Conservation (phyloP, 352 stramenopile genomes). For the Pythium sp. region DNA sequence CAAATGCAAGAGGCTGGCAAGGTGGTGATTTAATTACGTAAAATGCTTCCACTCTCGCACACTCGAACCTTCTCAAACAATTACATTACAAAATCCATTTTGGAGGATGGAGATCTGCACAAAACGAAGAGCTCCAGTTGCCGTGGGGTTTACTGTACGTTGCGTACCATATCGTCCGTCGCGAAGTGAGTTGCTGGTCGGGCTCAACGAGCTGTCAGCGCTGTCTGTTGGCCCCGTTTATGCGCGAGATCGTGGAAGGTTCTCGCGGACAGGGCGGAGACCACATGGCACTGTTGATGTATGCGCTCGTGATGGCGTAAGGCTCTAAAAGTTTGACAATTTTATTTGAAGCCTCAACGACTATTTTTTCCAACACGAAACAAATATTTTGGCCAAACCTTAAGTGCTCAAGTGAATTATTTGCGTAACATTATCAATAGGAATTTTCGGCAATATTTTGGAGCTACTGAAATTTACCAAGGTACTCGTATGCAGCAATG, state of each 20-base stretch:
- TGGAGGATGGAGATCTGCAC: neutral
- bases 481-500: neutral
- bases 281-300: conserved; percentile 11
- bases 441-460: neutral
- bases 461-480: neutral
- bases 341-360: neutral
- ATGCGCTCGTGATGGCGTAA: conserved; percentile 8
- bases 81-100: neutral
- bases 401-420: no score
- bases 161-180: neutral
- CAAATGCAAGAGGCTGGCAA: neutral
- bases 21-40: neutral
- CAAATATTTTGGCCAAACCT: neutral
- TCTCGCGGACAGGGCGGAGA: neutral
- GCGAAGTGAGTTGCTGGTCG: neutral
- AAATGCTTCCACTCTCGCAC: neutral
- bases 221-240: conserved; percentile 7
- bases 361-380: neutral
- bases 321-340: neutral
- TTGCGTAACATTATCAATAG: no score
- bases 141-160: neutral
- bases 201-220: conserved; percentile 5
- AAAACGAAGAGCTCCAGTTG: conserved; percentile 1
- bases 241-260: neutral
- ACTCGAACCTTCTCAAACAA: neutral